A percentile compares a stretch with the other conserved stretches of the same genome.
Conservation (phyloP, 768 basidiomycete genomes). For the Leccinum rimulosum region DNA sequence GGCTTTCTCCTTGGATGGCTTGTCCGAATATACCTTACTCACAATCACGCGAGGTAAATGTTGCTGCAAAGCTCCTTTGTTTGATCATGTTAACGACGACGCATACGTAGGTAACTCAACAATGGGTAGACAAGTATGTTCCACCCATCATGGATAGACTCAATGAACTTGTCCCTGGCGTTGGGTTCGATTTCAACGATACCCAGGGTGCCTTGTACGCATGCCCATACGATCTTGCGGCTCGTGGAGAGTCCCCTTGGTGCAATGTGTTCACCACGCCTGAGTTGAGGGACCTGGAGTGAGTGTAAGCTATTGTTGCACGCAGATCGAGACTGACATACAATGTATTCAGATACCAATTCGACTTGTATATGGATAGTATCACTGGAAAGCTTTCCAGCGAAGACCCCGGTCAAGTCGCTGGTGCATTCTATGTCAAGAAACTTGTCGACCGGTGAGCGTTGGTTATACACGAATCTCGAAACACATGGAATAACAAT, state of each 20-base stretch:
- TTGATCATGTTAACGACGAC: not conserved
- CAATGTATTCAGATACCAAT: slow-evolving; percentile 31
- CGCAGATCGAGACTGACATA: not conserved
- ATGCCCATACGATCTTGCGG: slow-evolving; percentile 41
- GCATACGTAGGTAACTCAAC: slow-evolving; percentile 7
- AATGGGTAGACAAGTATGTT: slow-evolving; percentile 37
- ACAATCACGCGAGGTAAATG: not conserved
- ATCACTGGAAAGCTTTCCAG: slow-evolving; percentile 31
- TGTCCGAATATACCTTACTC: slow-evolving; percentile 23
- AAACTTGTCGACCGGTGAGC: slow-evolving; percentile 39
- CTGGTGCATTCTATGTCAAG: slow-evolving; percentile 39
- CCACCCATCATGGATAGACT: slow-evolving; percentile 37
- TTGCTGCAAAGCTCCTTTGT: not conserved
- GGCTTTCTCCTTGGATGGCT: slow-evolving; percentile 39
- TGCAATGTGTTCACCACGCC: slow-evolving; percentile 35
- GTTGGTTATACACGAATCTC: not conserved
- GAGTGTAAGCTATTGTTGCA: slow-evolving; percentile 6
- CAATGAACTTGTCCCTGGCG: slow-evolving; percentile 33
- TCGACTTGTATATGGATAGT: slow-evolving; percentile 35
- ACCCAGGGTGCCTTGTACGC: slow-evolving; percentile 41
- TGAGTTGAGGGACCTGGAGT: slow-evolving; percentile 39
- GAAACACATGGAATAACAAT: not conserved
- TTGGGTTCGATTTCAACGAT: slow-evolving; percentile 31
- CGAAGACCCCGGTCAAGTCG: slow-evolving; percentile 31
- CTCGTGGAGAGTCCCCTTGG: slow-evolving; percentile 37